These are phyloP conservation scores for Scheffersomyces lignicola DNA, from an alignment of 1,139 yeast genomes.

Conservation along the genomic window DNA sequence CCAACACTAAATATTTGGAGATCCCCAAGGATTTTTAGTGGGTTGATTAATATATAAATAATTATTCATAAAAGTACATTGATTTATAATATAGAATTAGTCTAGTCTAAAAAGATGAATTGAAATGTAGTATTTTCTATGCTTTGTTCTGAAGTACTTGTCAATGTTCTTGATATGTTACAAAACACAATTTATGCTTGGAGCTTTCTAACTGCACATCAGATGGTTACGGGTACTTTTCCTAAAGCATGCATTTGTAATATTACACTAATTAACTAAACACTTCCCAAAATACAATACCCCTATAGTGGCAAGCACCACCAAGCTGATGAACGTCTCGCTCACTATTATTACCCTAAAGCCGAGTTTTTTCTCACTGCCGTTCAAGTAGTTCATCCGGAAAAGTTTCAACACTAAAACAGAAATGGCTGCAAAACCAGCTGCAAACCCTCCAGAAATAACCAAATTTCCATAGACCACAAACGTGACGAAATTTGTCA, in stretches of 20 bases:
- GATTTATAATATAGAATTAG: not conserved
- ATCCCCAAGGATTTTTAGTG: constrained; percentile 4
- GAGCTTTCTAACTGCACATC: too few relatives aligned
- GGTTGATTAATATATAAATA: not conserved
- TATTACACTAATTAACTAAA: not conserved
- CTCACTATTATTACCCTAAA: constrained; percentile 7
- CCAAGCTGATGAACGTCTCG: constrained; percentile 9
- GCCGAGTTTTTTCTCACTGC: constrained; percentile 6
- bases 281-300: not conserved
- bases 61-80: not conserved
- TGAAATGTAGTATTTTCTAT: not conserved
- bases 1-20: constrained; percentile 38
- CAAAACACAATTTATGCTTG: too few relatives aligned
- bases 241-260: too few relatives aligned
- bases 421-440: constrained; percentile 5
- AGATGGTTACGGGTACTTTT: too few relatives aligned
- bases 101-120: not conserved
- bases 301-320: constrained; percentile 2
- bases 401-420: constrained; percentile 15
- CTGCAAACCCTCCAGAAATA: not conserved
- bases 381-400: constrained; percentile 19
- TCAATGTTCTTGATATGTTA: too few relatives aligned
- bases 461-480: constrained; percentile 5
- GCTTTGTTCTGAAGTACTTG: too few relatives aligned
- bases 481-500: constrained; percentile 11